These are phyloP conservation scores for Physcomitrium patens DNA, from an alignment of 225 moss, liverwort and hornwort genomes.

Conservation along the genomic window DNA sequence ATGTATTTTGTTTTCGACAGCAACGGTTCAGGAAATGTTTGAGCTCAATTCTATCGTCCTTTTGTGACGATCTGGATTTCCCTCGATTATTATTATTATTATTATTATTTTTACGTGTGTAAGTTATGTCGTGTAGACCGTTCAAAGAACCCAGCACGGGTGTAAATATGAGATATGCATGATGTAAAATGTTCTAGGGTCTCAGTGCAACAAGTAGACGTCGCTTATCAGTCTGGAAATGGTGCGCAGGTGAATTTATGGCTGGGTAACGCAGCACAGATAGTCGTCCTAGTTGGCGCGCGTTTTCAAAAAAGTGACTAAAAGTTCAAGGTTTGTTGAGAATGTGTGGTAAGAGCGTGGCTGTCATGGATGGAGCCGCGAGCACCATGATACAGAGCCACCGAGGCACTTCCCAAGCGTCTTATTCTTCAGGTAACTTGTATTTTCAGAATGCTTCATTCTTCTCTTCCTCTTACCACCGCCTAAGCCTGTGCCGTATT, in stretches of 20 bases:
- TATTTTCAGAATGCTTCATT: background rate
- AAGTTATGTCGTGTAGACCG: no score
- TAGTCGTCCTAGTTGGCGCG: background rate
- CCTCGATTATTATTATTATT: no score
- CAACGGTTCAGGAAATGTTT: no score
- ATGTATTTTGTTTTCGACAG: no score
- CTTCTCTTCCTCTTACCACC: background rate
- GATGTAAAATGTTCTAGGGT: conserved; percentile 12
- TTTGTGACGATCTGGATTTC: no score
- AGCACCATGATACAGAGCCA: conserved; percentile 41
- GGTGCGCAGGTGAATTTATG: conserved; percentile 36
- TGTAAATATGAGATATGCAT: no score
- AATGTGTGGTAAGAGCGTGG: conserved; percentile 49
- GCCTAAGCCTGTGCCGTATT: background rate
- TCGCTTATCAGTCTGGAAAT: background rate
- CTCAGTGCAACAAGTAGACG: background rate
- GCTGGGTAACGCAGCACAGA: conserved; percentile 9
- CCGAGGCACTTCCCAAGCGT: conserved; percentile 30
- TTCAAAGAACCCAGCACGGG: no score
- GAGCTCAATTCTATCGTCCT: no score
- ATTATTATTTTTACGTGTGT: no score
- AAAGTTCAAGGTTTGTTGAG: conserved; percentile 13
- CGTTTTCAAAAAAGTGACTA: background rate
- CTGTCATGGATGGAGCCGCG: conserved; percentile 40
- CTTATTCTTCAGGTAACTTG: conserved; percentile 40